Evolutionary conservation across 352 stramenopile species (phyloP).

Genomic region (Pythium brachiatum): DNA sequence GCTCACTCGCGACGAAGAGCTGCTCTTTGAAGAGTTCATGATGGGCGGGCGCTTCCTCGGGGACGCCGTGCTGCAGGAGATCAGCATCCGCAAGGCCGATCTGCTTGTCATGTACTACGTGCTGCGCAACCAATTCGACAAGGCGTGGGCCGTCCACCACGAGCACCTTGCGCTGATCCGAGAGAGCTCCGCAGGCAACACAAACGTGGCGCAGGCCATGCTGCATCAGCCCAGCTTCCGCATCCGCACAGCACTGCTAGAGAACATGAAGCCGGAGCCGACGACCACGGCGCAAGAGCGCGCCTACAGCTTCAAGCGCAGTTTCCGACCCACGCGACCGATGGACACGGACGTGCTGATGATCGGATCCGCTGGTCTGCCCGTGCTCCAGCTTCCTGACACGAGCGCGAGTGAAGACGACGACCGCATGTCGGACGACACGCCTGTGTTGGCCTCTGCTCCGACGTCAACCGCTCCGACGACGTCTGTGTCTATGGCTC

Average conservation of each 20-base stretch:
- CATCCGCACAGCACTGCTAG: conserved; percentile 52
- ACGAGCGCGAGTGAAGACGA: conserved; percentile 27
- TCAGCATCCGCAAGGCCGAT: conserved; percentile 67
- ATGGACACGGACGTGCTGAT: conserved; percentile 32
- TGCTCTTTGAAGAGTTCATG: conserved; percentile 69
- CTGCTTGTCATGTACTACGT: conserved; percentile 86
- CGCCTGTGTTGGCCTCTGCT: conserved; percentile 20
- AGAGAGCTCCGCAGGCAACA: conserved; percentile 55
- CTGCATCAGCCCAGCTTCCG: conserved; percentile 66
- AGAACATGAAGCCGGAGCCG: conserved; percentile 70
- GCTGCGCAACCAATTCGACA: conserved; percentile 67
- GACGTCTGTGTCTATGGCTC: background rate
- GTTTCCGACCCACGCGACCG: conserved; percentile 22
- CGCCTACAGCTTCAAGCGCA: conserved; percentile 22
- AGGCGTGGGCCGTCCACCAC: conserved; percentile 73
- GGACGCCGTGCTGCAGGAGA: conserved; percentile 60
- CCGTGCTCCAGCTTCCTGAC: conserved; percentile 20
- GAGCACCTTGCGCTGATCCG: conserved; percentile 75
- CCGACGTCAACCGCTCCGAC: conserved; percentile 10
- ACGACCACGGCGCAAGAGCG: conserved; percentile 1
- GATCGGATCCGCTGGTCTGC: conserved; percentile 28
- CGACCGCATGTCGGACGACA: conserved; percentile 43
- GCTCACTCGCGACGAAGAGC: conserved; percentile 49
- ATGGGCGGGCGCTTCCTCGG: conserved; percentile 46
- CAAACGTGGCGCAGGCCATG: conserved; percentile 49